These are phyloP conservation scores for Quercus wislizeni DNA, from an alignment of 306 rosid species.

Conservation along the genomic window DNA sequence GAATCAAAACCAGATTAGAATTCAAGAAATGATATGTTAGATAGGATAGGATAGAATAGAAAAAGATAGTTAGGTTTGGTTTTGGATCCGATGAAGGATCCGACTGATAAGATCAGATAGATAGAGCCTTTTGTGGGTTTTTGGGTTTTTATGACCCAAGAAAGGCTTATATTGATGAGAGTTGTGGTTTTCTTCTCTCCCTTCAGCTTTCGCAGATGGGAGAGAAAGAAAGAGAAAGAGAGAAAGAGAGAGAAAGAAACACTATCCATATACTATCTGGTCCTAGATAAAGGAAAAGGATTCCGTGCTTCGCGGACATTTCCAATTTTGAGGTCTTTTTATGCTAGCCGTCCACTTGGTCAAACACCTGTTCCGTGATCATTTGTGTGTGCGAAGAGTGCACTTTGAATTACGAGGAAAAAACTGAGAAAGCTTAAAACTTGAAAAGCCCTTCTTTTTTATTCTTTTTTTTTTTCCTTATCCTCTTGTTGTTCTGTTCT, in stretches of 20 bases:
- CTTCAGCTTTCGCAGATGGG: constrained; percentile 45
- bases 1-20: background rate
- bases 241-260: constrained; percentile 22
- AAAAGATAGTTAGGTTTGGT: constrained; percentile 9
- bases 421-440: too few relatives aligned
- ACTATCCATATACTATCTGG: constrained; percentile 59
- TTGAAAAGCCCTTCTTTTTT: too few relatives aligned
- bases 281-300: constrained; percentile 33
- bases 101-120: constrained; percentile 3
- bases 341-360: background rate
- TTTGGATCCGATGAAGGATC: constrained; percentile 44
- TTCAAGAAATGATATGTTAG: background rate
- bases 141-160: too few relatives aligned
- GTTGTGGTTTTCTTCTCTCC: background rate
- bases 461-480: too few relatives aligned
- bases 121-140: background rate
- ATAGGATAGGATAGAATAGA: background rate
- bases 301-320: background rate
- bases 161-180: too few relatives aligned
- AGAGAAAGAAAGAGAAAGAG: constrained; percentile 31
- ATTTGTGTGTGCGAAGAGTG: background rate
- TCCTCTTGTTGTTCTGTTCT: too few relatives aligned
- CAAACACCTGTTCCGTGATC: background rate
- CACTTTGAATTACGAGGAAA: too few relatives aligned
- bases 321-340: background rate